Conservation (phyloP, 1,284 basidiomycete species). For the Boletellus deceptivus region DNA sequence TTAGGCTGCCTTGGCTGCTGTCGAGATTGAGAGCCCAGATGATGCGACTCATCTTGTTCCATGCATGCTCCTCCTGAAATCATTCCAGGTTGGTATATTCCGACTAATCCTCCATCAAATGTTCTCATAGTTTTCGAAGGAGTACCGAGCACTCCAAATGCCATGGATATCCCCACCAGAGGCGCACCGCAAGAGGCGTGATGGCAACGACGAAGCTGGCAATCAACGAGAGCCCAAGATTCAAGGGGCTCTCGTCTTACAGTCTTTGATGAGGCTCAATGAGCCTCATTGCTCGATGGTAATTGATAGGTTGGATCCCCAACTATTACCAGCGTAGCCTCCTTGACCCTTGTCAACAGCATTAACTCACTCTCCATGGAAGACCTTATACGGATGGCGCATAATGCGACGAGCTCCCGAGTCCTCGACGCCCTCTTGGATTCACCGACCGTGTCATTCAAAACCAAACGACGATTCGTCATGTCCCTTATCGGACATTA, state of each 20-base stretch:
- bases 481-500: constrained; percentile 75
- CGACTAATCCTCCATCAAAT: not conserved
- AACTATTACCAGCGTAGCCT: constrained; percentile 3
- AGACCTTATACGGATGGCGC: constrained; percentile 65
- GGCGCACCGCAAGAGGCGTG: constrained; percentile 11
- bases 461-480: constrained; percentile 71
- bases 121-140: constrained; percentile 31
- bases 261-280: constrained; percentile 72
- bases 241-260: constrained; percentile 85
- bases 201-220: constrained; percentile 25
- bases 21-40: constrained; percentile 51
- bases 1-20: constrained; percentile 60
- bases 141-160: constrained; percentile 29
- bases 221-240: constrained; percentile 60
- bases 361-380: constrained; percentile 58
- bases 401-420: constrained; percentile 74
- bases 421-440: constrained; percentile 79
- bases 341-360: constrained; percentile 38
- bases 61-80: constrained; percentile 63
- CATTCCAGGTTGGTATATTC: constrained; percentile 53
- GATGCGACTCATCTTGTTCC: constrained; percentile 53
- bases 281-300: constrained; percentile 65
- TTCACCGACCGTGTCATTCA: constrained; percentile 62
- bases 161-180: constrained; percentile 12
- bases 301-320: constrained; percentile 56